These are phyloP conservation scores for Caryopteris hybrid DNA, from an alignment of 305 asterid genomes.

Conservation along the genomic window DNA sequence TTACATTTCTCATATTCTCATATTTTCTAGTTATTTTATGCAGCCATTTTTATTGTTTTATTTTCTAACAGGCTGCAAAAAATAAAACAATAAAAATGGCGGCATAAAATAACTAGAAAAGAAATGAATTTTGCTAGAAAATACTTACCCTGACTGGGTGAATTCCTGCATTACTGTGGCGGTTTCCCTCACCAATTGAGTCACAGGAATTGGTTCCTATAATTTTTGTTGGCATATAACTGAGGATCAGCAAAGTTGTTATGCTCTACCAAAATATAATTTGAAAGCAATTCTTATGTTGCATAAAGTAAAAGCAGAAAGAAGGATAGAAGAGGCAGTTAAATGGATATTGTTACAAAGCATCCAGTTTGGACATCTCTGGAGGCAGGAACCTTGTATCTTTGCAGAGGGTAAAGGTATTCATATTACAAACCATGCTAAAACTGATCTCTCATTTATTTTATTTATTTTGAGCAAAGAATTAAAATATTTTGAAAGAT, in stretches of 20 bases:
- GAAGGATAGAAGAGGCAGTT: neutral
- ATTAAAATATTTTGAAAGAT: no score
- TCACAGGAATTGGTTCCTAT: slow-evolving; percentile 92
- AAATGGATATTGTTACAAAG: neutral
- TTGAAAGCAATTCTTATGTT: neutral
- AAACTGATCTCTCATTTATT: no score
- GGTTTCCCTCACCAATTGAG: slow-evolving; percentile 96
- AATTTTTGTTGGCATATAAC: slow-evolving; percentile 10
- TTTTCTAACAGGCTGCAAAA: no score
- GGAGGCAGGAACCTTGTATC: neutral
- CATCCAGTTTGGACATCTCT: neutral
- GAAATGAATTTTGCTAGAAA: no score
- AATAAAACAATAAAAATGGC: no score
- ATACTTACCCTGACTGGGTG: slow-evolving; percentile 90
- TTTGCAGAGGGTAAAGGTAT: neutral
- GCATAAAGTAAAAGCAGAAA: neutral
- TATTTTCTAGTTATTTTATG: no score
- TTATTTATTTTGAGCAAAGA: no score
- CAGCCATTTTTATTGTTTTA: no score
- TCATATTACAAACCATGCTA: no score
- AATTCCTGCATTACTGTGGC: slow-evolving; percentile 98
- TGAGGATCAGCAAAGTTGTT: slow-evolving; percentile 14
- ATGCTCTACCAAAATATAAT: neutral
- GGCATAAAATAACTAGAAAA: no score
- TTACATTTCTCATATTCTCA: no score